Evolutionary conservation across 768 basidiomycete species (phyloP), one percentile per base, ranked within the genome.

Genomic region (Tubosaeta brunneosetosa): DNA sequence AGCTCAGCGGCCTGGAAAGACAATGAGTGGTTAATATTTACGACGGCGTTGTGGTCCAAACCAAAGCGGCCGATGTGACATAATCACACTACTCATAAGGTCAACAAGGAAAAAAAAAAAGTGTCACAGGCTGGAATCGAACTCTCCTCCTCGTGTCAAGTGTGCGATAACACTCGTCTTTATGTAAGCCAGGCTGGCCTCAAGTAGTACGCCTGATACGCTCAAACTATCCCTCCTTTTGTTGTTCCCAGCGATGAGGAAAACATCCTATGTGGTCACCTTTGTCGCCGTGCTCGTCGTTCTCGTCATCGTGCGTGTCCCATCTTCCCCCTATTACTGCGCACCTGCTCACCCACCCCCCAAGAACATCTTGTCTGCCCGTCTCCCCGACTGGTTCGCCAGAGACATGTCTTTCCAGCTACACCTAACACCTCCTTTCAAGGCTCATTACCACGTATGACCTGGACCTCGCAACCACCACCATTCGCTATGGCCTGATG

Each of bases 241-340:
- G 10, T 29, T 16, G 3, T n/a, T 41, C 38, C 34, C 34, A n/a
- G 10, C 49, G 27, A 86, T 88, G 86, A 75, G 86, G 56, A 87
- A 85, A 61, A 80, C 76, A 1, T 88, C 84, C 1, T 89, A 89
- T 56, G 79, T 77, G 26, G 56, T 86, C 47, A 79, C 86, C 0
- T 84, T 87, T 58, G 57, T 81, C 52, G 78, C 80, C 27, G 79
- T 85, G 1, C 61, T 75, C 3, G 50, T 78, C 13, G 74, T 77
- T 6, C 67, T 85, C 8, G 57, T 76, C 25, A 62, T 87, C 41
- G 85, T 86, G 54, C 56, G 85, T 44, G 14, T 70, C 16, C 34
- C 7, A 14, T 27, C 3, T 43, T 2, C 29, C 1, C 38, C 34
- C 22, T n/a, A 3, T 3, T 14, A 29, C 22, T 22, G 22, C 22